Conservation (phyloP, 805 yeast species). For the Nakazawaea wickerhamii region DNA sequence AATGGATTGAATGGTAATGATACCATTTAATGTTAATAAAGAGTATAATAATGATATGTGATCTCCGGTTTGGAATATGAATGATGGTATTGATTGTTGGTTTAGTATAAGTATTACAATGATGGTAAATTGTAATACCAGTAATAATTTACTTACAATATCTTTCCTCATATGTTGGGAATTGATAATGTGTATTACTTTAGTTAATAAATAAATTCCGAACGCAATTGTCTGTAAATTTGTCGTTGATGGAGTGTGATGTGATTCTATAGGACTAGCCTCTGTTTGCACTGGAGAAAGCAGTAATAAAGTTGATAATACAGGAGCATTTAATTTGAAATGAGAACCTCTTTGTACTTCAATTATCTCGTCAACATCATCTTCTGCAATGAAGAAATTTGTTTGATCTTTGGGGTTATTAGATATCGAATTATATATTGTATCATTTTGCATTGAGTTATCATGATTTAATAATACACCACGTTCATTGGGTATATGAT, state of each 20-base stretch:
- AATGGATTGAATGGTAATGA: neutral
- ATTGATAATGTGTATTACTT: neutral
- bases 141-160: neutral
- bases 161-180: neutral
- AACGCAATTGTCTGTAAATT: too few relatives aligned
- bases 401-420: neutral
- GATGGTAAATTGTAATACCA: neutral
- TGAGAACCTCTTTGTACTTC: neutral
- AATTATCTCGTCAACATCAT: neutral
- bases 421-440: neutral
- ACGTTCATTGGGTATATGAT: neutral
- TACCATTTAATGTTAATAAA: neutral
- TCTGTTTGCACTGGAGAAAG: conserved; percentile 22
- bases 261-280: neutral
- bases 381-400: conserved; percentile 3
- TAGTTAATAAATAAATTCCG: too few relatives aligned
- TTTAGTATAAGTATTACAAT: neutral
- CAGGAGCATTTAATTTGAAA: conserved; percentile 20
- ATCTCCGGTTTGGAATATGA: neutral
- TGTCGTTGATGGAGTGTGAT: neutral
- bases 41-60: neutral
- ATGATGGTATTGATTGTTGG: neutral
- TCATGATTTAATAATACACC: conserved; percentile 2
- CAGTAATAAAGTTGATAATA: conserved; percentile 26
- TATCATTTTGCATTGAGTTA: neutral